Percentiles rank a stretch among this genome's conserved stretches.
Conservation (phyloP, 768 basidiomycete species). For the Leccinum rimulosum region DNA sequence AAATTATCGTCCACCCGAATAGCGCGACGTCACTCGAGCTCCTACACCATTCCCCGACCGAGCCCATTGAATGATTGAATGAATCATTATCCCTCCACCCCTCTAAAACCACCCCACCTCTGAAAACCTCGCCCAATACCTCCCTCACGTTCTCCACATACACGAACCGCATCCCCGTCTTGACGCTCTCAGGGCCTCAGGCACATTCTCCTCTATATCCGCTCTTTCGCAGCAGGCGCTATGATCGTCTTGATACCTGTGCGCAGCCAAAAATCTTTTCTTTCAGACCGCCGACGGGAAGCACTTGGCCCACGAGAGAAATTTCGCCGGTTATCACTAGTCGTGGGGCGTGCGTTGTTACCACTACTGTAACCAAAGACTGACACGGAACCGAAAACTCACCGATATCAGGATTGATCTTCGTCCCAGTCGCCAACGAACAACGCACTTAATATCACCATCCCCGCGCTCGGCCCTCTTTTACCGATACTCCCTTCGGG, state of each 20-base stretch:
- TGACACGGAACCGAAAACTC: constrained; percentile 26
- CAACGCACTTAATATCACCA: constrained; percentile 87
- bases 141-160: constrained; percentile 93
- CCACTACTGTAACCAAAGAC: not conserved
- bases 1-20: no score
- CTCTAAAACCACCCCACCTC: no score
- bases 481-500: constrained; percentile 91
- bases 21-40: no score
- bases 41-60: no score
- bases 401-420: constrained; percentile 87
- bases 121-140: constrained; percentile 86
- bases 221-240: constrained; percentile 85
- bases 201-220: constrained; percentile 97
- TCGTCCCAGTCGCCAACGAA: constrained; percentile 84
- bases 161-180: constrained; percentile 91
- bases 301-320: constrained; percentile 91
- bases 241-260: constrained; percentile 94
- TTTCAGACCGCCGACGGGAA: constrained; percentile 94
- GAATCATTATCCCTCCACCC: no score
- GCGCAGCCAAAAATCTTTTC: constrained; percentile 95
- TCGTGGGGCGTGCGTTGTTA: not conserved
- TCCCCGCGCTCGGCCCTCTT: constrained; percentile 96
- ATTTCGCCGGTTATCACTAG: constrained; percentile 98
- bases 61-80: no score
- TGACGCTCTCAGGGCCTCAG: constrained; percentile 69